Percentiles rank a stretch among this genome's conserved stretches.
These are phyloP conservation scores for Scedosporium apiospermum DNA, from an alignment of 2,329 filamentous ascomycete species.

Conservation along the genomic window DNA sequence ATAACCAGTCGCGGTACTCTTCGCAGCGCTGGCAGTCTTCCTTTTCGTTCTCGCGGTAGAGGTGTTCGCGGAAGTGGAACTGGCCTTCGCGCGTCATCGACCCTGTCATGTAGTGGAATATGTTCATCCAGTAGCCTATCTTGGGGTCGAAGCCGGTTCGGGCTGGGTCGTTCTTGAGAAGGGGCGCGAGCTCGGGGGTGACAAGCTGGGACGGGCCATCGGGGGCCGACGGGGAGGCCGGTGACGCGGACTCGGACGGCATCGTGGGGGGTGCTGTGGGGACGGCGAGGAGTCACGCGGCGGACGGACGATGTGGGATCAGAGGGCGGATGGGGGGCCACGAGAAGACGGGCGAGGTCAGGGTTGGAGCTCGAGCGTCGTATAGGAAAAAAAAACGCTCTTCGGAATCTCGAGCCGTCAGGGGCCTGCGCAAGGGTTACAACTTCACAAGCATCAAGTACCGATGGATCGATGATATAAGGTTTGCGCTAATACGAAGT, in stretches of 20 bases:
- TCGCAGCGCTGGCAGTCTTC: conserved; percentile 76
- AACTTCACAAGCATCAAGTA: no score
- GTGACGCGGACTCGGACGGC: not conserved
- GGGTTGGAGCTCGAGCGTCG: not conserved
- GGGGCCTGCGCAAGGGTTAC: not conserved
- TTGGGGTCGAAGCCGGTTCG: conserved; percentile 55
- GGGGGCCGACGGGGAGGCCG: conserved; percentile 3
- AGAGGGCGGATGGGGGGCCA: not conserved
- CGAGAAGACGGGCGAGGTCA: no score
- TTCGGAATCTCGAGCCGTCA: not conserved
- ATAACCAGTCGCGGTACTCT: conserved; percentile 70
- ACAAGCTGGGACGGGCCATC: not conserved
- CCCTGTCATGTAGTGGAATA: conserved; percentile 74
- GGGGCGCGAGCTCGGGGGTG: not conserved
- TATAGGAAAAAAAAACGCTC: not conserved
- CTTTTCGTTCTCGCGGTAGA: conserved; percentile 66
- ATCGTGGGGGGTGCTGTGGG: not conserved
- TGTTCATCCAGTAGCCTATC: conserved; percentile 65
- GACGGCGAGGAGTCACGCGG: not conserved
- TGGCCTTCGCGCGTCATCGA: conserved; percentile 58
- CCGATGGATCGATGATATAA: no score
- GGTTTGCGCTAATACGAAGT: no score
- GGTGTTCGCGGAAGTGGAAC: conserved; percentile 68
- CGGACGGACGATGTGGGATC: no score
- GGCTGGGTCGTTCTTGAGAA: conserved; percentile 41